Evolutionary conservation across 2,329 filamentous ascomycete genomes (phyloP).

Genomic region (Talaromyces pinophilus): DNA sequence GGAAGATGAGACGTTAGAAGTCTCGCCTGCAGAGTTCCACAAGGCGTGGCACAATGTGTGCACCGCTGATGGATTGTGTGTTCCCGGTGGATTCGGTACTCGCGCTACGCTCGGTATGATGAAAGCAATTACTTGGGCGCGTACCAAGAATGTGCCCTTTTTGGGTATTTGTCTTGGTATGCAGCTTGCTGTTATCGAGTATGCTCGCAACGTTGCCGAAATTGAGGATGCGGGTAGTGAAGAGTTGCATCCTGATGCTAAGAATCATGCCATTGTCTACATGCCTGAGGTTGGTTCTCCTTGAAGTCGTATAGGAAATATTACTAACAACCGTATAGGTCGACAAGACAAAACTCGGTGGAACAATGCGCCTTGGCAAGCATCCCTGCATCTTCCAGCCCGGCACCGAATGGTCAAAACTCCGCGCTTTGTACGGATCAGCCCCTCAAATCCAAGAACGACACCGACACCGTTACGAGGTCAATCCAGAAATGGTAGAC

Average conservation of each 20-base stretch:
- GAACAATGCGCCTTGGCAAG: conserved; percentile 82
- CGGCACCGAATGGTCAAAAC: conserved; percentile 73
- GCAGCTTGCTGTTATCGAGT: conserved; percentile 91
- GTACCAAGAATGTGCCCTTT: conserved; percentile 77
- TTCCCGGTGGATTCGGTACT: conserved; percentile 75
- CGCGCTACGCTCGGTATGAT: conserved; percentile 92
- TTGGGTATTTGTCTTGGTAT: conserved; percentile 90
- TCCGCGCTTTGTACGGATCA: conserved; percentile 71
- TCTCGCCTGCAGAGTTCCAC: conserved; percentile 68
- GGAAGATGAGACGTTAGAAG: conserved; percentile 64
- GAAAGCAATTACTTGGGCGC: conserved; percentile 79
- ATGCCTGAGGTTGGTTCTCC: conserved; percentile 70
- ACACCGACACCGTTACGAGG: conserved; percentile 87
- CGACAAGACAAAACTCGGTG: conserved; percentile 73
- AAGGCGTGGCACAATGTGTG: conserved; percentile 54
- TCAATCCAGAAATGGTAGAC: conserved; percentile 77
- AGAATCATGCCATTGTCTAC: conserved; percentile 73
- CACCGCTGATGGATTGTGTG: conserved; percentile 55
- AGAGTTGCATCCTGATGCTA: conserved; percentile 14
- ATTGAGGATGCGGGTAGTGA: conserved; percentile 16
- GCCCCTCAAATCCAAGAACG: conserved; percentile 63
- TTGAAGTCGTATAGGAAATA: neutral
- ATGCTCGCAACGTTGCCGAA: conserved; percentile 57
- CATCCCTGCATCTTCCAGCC: conserved; percentile 74
- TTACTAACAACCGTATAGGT: conserved; percentile 39